phyloP scores from a whole-genome alignment of 441 rosid species.

The Pelargonium fulgidum region DNA sequence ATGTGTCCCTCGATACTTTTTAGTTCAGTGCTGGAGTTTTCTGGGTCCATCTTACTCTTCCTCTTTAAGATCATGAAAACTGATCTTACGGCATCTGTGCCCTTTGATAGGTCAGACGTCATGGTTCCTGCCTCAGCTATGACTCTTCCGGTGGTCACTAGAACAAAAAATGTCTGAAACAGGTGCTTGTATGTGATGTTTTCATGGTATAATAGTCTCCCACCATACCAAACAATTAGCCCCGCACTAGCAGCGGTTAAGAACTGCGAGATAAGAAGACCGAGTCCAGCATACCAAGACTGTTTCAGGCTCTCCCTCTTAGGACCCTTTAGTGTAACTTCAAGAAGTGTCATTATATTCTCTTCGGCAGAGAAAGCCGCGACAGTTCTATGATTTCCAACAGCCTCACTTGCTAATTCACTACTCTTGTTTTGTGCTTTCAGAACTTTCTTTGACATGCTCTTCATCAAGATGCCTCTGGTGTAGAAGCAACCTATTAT shows the following conservation, averaged over 20 bases:
- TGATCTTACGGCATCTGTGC: constrained; percentile 18
- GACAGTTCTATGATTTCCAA: constrained; percentile 15
- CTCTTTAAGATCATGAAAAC: constrained; percentile 16
- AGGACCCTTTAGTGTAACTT: constrained; percentile 11
- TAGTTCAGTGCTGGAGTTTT: neutral
- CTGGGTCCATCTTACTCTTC: constrained; percentile 15
- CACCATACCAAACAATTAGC: constrained; percentile 16
- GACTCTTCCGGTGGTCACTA: constrained; percentile 20
- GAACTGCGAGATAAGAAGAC: constrained; percentile 16
- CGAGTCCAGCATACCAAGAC: constrained; percentile 19
- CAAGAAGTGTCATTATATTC: constrained; percentile 8
- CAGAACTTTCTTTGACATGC: constrained; percentile 11
- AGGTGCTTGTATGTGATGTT: constrained; percentile 13
- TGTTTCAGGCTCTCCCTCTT: constrained; percentile 15
- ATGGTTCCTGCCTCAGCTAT: constrained; percentile 27
- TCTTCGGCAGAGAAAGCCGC: constrained; percentile 12
- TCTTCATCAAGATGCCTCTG: constrained; percentile 13
- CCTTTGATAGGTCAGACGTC: constrained; percentile 25
- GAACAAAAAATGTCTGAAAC: constrained; percentile 20
- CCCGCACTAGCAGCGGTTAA: neutral
- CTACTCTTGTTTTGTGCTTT: constrained; percentile 16
- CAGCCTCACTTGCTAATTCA: constrained; percentile 19
- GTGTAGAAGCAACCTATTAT: constrained; percentile 14
- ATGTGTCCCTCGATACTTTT: constrained; percentile 16
- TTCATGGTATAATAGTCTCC: constrained; percentile 13